Base-by-base conservation (phyloP, 2,329 filamentous ascomycete genomes). In the Nakataea oryzae region DNA sequence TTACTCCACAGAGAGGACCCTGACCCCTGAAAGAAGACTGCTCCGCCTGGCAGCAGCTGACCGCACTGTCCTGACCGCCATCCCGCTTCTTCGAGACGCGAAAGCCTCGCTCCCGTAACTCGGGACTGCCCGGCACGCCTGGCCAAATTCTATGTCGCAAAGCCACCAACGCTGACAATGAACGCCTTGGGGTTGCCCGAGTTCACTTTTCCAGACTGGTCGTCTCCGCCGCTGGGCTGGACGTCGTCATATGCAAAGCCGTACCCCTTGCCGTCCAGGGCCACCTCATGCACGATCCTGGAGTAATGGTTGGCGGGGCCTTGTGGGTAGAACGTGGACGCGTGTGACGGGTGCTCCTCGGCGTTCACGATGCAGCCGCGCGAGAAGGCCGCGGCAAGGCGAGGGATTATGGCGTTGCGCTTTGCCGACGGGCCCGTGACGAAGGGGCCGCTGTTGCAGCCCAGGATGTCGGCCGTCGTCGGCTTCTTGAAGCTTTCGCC, bases 401-500 rank as follows among this genome's bases (percentile, higher is more conserved):
- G 74, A 34, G 74, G 87, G 80, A 67, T 78, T 61, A 78, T 74
- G 26, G 74, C 74, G 73, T 69, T 78, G 59, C 69, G 78, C 69
- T 63, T 69, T 27, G 70, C 64, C 61, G 64, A 81, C 69, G 57
- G 76, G 69, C 66, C 74, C 9, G 72, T 76, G 9, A 77, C 75
- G 66, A 88, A 88, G 0, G 85, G 84, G 0, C 86, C 86, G 2
- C 81, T 84, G 66, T 81, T 86, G 74, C 86, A 89, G 47, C 81
- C 81, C 69, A 90, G 84, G 65, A 91, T 87, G 71, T 90, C 87
- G 14, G 74, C 74, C 1, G 83, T 82, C 1, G 74, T 79, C 0
- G 87, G 87, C 63, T 81, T 77, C 1, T 69, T 63, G 70, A 90
- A 90, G 1, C 55, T 41, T 66, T 78, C 76, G 12, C 66, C 65